A percentile compares a stretch with the other conserved stretches of the same genome.
Evolutionary conservation across 805 yeast genomes (phyloP).

Genomic region (Blastobotrys mokoenaii): DNA sequence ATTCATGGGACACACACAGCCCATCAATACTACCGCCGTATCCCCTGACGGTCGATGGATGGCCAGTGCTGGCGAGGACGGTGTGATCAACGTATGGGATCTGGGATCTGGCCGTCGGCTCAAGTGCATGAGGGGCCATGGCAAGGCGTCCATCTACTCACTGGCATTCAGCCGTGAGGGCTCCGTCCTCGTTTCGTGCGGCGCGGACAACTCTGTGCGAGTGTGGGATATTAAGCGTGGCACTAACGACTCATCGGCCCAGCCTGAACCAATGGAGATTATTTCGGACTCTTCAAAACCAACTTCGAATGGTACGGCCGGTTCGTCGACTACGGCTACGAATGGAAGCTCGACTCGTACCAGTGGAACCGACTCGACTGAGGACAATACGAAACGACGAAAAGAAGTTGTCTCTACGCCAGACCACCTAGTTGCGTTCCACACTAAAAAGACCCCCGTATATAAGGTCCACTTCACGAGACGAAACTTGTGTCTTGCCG

Average conservation of each 20-base stretch:
- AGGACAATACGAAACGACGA: conserved; percentile 31
- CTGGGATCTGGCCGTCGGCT: conserved; percentile 82
- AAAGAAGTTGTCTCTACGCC: conserved; percentile 72
- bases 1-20: conserved; percentile 88
- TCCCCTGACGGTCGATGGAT: conserved; percentile 97
- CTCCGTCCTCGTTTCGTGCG: conserved; percentile 80
- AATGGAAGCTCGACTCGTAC: conserved; percentile 1
- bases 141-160: conserved; percentile 76
- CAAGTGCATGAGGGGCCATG: conserved; percentile 93
- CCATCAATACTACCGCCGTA: conserved; percentile 76
- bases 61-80: conserved; percentile 92
- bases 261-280: conserved; percentile 57
- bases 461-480: conserved; percentile 89
- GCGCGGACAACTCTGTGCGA: conserved; percentile 85
- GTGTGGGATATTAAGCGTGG: conserved; percentile 93
- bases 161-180: conserved; percentile 83
- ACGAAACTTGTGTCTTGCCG: conserved; percentile 84
- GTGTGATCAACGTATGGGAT: conserved; percentile 86
- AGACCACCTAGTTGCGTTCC: conserved; percentile 89
- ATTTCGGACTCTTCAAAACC: conserved; percentile 8
- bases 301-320: conserved; percentile 11
- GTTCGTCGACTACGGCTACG: conserved; percentile 1
- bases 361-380: conserved; percentile 9
- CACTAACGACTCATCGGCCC: conserved; percentile 68
- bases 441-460: conserved; percentile 90